phyloP scores from a whole-genome alignment of 331 rosid genomes.

The Telfairia occidentalis region DNA sequence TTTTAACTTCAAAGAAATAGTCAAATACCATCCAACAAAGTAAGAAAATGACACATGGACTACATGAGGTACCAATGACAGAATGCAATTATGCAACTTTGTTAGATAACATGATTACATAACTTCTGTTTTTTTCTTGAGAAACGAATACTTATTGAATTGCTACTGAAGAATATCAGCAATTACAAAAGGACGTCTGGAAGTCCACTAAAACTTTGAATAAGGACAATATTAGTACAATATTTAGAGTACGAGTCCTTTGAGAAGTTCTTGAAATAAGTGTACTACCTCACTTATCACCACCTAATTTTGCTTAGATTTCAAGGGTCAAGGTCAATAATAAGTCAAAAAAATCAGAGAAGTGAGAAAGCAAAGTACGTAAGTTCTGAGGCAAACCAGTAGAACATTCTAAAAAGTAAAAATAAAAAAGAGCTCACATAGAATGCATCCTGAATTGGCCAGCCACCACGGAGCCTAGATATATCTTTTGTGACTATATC shows the following conservation, averaged over 20 bases:
- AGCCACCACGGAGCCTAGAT: constrained; percentile 91
- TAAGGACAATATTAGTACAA: neutral
- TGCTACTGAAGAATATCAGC: neutral
- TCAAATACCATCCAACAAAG: neutral
- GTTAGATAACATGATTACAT: neutral
- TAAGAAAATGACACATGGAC: neutral
- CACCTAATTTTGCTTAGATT: neutral
- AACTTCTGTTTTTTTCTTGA: neutral
- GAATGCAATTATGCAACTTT: neutral
- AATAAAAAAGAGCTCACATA: constrained; percentile 44
- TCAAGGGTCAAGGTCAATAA: neutral
- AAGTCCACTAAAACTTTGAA: neutral
- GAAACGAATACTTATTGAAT: neutral
- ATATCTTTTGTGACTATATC: constrained; percentile 82
- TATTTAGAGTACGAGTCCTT: neutral
- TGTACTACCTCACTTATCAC: neutral
- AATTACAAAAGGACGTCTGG: neutral
- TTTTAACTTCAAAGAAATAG: neutral
- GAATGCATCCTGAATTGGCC: constrained; percentile 98
- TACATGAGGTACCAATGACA: neutral
- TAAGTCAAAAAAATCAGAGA: neutral
- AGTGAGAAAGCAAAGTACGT: neutral
- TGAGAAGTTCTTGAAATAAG: neutral
- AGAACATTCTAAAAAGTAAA: neutral
- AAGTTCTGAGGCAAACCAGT: neutral